These are phyloP conservation scores for Dictyostelium capitatum DNA, from an alignment of 78 protist species.

Conservation along the genomic window DNA sequence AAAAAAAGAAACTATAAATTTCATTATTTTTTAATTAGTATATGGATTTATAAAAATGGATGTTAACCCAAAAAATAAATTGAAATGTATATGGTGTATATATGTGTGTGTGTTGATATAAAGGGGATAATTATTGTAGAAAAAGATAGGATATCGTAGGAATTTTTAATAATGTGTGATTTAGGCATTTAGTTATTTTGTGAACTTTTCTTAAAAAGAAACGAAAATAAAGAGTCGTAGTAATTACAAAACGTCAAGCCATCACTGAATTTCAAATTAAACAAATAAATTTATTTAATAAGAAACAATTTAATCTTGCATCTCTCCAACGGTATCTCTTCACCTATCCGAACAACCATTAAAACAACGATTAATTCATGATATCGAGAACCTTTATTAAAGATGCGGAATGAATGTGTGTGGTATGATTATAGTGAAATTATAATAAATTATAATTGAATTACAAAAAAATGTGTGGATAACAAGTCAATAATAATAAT, in stretches of 20 bases:
- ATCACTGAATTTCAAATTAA: background rate
- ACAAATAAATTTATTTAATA: no score
- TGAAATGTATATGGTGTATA: background rate
- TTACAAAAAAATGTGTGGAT: no score
- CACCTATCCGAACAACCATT: background rate
- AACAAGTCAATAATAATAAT: no score
- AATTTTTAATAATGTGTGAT: background rate
- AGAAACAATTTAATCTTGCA: background rate
- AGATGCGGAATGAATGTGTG: background rate
- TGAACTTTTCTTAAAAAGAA: constrained; percentile 9
- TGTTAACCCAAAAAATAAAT: background rate
- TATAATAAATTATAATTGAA: no score
- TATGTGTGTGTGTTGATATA: no score
- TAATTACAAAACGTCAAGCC: constrained; percentile 14
- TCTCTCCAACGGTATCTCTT: constrained; percentile 27
- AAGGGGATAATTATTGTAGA: no score
- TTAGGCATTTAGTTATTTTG: background rate
- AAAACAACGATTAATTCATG: no score
- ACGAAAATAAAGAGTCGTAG: constrained; percentile 2
- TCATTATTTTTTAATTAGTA: no score
- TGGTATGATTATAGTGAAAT: no score
- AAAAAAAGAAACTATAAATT: no score
- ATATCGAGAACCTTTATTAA: constrained; percentile 31
- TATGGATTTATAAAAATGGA: background rate
- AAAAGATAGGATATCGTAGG: background rate